Evolutionary conservation across 768 basidiomycete genomes (phyloP).

Genomic region (Mycena crocata): DNA sequence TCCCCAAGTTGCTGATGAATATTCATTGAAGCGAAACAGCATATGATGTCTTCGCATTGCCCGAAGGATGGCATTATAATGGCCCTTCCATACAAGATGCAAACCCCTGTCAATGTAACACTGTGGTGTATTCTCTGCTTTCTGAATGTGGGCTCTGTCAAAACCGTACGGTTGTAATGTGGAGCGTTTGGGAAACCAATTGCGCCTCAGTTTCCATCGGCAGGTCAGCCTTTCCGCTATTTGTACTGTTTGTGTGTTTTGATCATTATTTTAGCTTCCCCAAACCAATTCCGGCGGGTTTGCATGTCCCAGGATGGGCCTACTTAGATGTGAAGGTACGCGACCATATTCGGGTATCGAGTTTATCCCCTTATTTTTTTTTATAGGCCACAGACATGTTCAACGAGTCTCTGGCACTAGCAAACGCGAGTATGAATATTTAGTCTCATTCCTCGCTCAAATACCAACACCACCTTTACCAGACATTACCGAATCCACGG

Average conservation of each 20-base stretch:
- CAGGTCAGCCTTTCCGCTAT: conserved; percentile 20
- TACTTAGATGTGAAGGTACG: conserved; percentile 63
- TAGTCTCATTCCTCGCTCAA: neutral
- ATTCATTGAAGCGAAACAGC: conserved; percentile 36
- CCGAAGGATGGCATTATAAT: conserved; percentile 37
- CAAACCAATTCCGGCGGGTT: conserved; percentile 56
- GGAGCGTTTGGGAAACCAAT: conserved; percentile 37
- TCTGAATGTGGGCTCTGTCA: conserved; percentile 61
- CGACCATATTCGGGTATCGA: neutral
- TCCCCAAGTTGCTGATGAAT: neutral
- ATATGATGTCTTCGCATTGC: conserved; percentile 44
- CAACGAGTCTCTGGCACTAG: conserved; percentile 46
- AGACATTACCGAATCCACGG: conserved; percentile 59
- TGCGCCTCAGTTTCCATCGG: conserved; percentile 30
- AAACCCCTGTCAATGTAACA: conserved; percentile 55
- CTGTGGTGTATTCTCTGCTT: conserved; percentile 55
- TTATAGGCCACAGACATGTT: conserved; percentile 51
- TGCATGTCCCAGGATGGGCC: conserved; percentile 71
- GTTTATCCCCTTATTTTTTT: neutral
- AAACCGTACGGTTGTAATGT: conserved; percentile 44
- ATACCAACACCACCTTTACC: neutral
- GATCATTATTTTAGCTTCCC: conserved; percentile 39
- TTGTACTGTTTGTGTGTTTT: conserved; percentile 2
- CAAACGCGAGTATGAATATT: conserved; percentile 46
- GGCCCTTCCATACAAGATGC: conserved; percentile 40